Percentiles rank a stretch among this genome's conserved stretches.
phyloP scores from a whole-genome alignment of 1,284 basidiomycete species.

The Ceratobasidium sp. region DNA sequence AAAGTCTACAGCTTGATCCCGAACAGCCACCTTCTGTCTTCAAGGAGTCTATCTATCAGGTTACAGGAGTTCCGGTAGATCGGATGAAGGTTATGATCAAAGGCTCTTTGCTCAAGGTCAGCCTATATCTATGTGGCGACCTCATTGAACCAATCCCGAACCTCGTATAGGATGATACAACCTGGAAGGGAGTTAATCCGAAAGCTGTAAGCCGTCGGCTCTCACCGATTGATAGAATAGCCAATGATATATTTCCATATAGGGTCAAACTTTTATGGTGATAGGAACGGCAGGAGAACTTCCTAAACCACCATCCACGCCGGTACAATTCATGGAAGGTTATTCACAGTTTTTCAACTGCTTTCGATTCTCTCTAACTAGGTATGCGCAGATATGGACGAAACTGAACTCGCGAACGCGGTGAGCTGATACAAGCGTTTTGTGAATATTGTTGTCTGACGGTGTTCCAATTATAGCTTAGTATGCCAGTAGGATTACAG shows the following conservation, averaged over 20 bases:
- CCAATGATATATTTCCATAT: slow-evolving; percentile 16
- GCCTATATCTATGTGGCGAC: not conserved
- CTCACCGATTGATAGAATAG: slow-evolving; percentile 30
- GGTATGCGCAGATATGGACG: slow-evolving; percentile 78
- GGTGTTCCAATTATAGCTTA: slow-evolving; percentile 53
- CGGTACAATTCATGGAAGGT: slow-evolving; percentile 84
- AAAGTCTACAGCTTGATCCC: slow-evolving; percentile 68
- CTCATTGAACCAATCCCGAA: not conserved
- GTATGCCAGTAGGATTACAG: slow-evolving; percentile 72
- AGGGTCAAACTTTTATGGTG: slow-evolving; percentile 84
- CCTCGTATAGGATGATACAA: slow-evolving; percentile 74
- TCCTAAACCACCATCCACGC: slow-evolving; percentile 83
- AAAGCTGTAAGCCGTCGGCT: slow-evolving; percentile 65
- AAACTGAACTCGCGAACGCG: slow-evolving; percentile 78
- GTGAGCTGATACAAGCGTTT: slow-evolving; percentile 55
- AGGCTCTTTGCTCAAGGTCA: slow-evolving; percentile 87
- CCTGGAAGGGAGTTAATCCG: slow-evolving; percentile 81
- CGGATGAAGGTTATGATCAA: slow-evolving; percentile 98
- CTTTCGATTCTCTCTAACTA: slow-evolving; percentile 20
- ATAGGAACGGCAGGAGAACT: slow-evolving; percentile 93
- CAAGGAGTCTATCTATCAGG: slow-evolving; percentile 82
- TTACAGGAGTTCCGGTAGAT: slow-evolving; percentile 87
- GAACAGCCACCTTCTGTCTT: slow-evolving; percentile 74
- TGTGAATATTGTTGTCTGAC: not conserved
- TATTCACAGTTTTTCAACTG: slow-evolving; percentile 39